Conservation (phyloP, 805 yeast species). For the Ogataea philodendri region DNA sequence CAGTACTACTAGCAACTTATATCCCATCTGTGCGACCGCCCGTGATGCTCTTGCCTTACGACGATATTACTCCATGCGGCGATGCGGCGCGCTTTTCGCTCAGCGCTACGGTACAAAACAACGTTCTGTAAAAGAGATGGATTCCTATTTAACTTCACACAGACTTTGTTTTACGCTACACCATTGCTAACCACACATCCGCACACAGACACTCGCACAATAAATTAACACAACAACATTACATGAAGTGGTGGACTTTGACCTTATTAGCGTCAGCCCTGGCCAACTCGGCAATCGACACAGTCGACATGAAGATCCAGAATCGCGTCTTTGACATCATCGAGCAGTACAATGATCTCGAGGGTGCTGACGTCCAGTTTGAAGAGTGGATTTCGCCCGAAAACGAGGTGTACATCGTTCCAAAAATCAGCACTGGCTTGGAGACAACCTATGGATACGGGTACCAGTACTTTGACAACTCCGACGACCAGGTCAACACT, state of each 20-base stretch:
- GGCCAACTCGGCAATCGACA: conserved; percentile 12
- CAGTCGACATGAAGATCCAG: conserved; percentile 12
- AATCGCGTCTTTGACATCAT: conserved; percentile 20
- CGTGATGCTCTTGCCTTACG: no score
- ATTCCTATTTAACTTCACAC: conserved; percentile 3
- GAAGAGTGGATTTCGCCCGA: conserved; percentile 30
- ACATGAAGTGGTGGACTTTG: conserved; percentile 18
- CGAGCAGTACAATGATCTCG: conserved; percentile 20
- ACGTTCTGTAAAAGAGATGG: conserved; percentile 4
- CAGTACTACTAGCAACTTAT: no score
- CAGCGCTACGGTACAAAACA: conserved; percentile 9
- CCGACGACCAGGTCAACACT: conserved; percentile 4
- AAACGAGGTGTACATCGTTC: conserved; percentile 27
- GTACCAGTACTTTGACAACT: conserved; percentile 14
- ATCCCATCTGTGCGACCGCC: no score
- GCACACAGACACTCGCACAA: conserved; percentile 7
- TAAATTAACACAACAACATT: conserved; percentile 4
- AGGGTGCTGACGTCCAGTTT: conserved; percentile 17
- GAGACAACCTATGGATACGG: conserved; percentile 19
- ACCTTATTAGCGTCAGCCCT: conserved; percentile 10
- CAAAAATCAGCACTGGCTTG: conserved; percentile 14
- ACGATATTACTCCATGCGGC: conserved; percentile 14
- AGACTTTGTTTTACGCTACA: conserved; percentile 7
- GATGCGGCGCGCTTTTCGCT: conserved; percentile 9
- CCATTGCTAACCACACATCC: conserved; percentile 11